Conservation (phyloP, 31 red algal genomes). For the Odonthalia washingtoniensis region DNA sequence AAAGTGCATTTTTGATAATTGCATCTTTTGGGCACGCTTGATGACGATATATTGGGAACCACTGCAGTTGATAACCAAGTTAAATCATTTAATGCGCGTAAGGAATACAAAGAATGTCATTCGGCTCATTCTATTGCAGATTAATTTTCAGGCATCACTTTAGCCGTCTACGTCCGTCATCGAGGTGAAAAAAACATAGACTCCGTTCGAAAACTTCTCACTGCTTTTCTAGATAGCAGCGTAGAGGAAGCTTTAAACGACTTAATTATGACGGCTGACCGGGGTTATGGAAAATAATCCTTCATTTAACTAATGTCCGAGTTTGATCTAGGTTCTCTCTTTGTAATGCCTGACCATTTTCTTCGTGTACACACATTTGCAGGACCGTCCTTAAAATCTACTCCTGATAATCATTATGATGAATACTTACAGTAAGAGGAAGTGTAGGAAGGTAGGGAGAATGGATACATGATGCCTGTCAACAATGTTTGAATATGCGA, state of each 20-base stretch:
- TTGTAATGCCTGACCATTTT: too few species aligned
- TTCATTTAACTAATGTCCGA: too few species aligned
- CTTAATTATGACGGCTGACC: too few species aligned
- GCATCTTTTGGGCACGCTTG: constrained; percentile 26
- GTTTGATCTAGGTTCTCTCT: too few species aligned
- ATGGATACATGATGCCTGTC: neutral
- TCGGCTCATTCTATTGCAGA: constrained; percentile 19
- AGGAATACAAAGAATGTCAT: too few species aligned
- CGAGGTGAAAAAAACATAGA: constrained; percentile 19
- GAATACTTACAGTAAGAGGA: neutral
- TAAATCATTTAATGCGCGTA: constrained; percentile 22
- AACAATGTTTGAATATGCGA: neutral
- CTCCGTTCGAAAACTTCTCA: neutral
- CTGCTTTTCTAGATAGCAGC: neutral
- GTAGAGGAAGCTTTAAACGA: too few species aligned
- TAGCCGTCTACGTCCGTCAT: constrained; percentile 18
- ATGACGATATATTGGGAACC: constrained; percentile 36
- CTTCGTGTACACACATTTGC: neutral
- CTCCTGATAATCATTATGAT: neutral
- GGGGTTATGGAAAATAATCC: too few species aligned
- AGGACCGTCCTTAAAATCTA: neutral
- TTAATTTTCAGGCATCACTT: neutral
- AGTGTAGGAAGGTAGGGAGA: neutral
- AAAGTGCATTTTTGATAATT: constrained; percentile 29
- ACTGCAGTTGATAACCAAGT: constrained; percentile 22